Base-by-base conservation (phyloP, 1,139 yeast genomes). In the Insectozyma bohioensis region DNA sequence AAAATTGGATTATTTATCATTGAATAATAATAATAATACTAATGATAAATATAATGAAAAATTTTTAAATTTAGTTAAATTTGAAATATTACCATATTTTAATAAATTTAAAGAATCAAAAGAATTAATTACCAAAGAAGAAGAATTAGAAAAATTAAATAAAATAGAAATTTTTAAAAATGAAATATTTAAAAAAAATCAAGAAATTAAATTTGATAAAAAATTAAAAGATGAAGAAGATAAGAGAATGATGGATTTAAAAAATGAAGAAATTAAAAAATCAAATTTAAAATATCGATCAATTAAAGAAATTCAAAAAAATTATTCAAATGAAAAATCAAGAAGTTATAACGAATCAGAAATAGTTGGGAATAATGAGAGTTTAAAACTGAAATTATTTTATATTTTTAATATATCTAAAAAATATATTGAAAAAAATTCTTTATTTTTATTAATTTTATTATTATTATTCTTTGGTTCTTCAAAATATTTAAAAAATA, bases 11-110 rank as follows among this genome's bases (percentile, higher is more conserved):
- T 30, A 47, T 14, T 17, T 24, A 6, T n/a, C n/a, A n/a, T n/a
- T n/a, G n/a, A n/a, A n/a, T n/a, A n/a, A n/a, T n/a, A 42, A 44
- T 25, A 18, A 29, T 6, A 38, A 42, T 26, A 11, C 23, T 16
- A 38, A 43, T 2, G 61, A 56, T 29, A 48, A 41, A 23, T 54
- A 50, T 34, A 36, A 49, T 23, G 44, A 39, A 17, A 54, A 58
- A 29, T 47, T 66, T 30, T 39, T 58, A 8, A 65, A 67, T 26
- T 52, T 67, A 39, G 59, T 57, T 34, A 57, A 62, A 6, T 62
- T 59, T 43, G 65, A 66, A 40, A 56, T 67, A 2, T 53, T 66
- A 27, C 69, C 72, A 1, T 54, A 54, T 4, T 42, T 50, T 22
- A 54, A 56, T 20, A 42, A 51, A 23, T 57, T 50, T 32, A 51